Evolutionary conservation across 2,329 filamentous ascomycete species (phyloP).

Genomic region (Alternaria ethzedia): DNA sequence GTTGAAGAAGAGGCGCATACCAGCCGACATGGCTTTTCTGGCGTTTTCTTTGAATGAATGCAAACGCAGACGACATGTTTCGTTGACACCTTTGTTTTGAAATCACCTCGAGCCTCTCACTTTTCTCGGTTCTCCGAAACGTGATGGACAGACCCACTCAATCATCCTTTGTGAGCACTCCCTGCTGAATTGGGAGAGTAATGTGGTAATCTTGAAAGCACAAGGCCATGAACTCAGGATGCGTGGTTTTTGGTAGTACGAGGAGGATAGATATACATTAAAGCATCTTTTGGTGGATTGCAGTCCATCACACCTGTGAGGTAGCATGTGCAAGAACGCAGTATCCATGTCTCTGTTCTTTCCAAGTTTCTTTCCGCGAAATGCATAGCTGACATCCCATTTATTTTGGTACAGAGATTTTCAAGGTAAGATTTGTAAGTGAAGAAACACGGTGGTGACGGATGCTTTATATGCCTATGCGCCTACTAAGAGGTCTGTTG

Average conservation of each 20-base stretch:
- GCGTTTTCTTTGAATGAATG: not conserved
- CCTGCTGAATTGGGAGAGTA: too few species aligned
- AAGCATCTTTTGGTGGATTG: not conserved
- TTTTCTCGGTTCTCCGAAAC: not conserved
- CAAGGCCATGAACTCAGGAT: not conserved
- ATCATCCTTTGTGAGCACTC: not conserved
- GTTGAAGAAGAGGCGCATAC: not conserved
- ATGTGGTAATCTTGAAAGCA: not conserved
- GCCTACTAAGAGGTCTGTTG: too few species aligned
- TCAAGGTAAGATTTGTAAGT: not conserved
- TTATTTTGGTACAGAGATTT: not conserved
- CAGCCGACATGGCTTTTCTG: not conserved
- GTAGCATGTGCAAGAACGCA: too few species aligned
- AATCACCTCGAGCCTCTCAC: not conserved
- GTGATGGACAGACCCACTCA: not conserved
- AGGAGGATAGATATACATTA: not conserved
- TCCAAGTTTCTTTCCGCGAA: too few species aligned
- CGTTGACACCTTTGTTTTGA: accelerated
- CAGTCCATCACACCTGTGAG: too few species aligned
- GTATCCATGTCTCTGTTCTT: too few species aligned
- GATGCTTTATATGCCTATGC: too few species aligned
- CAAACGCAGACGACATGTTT: not conserved
- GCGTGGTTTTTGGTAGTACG: not conserved
- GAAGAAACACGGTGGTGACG: not conserved
- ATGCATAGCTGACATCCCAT: too few species aligned